Evolutionary conservation across 306 rosid genomes (phyloP), one percentile per base, ranked within the genome.

Genomic region (Glycine tomentella): DNA sequence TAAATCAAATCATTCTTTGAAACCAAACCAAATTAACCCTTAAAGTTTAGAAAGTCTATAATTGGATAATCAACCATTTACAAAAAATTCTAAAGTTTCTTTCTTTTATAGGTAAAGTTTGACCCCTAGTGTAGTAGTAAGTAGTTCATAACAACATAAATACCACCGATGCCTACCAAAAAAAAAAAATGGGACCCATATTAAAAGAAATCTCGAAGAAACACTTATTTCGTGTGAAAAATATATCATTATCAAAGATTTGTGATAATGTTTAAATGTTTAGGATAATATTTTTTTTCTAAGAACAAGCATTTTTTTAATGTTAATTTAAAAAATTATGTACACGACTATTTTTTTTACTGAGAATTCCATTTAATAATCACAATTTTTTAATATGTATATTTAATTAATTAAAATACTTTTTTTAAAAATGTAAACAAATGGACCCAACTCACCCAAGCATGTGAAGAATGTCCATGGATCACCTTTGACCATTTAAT

Each of bases 1-100:
- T 65, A 65, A 65, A 7, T 38, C 49, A 40, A 40, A 66, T 36
- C 70, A 65, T 65, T 65, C 11, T 65, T 2, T 65, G 50, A 59
- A 59, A 38, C 49, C 69, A 25, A 25, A 25, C 49, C 46, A 64
- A 66, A 66, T 66, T 67, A 42, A 40, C 13, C 38, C 4, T 16
- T 2, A n/a, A 4, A 52, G 13, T 65, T 63, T 63, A 52, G 48
- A 36, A 72, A 36, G 2, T 34, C 52, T 15, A 36, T 14, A 36
- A 36, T 36, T n/a, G 14, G 36, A 53, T 34, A 14, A 34, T 72
- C 48, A 36, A 51, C 44, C 31, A 12, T 49, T 69, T 51, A 8
- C 9, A n/a, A 36, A 36, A 3, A 36, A 36, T 36, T 36, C 49
- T 34, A 14, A 7, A 3, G 4, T 33, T 51, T 51, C n/a, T 42